These are phyloP conservation scores for Oropetium thomaeum DNA, from an alignment of 176 grass and related monocot species.

Conservation along the genomic window DNA sequence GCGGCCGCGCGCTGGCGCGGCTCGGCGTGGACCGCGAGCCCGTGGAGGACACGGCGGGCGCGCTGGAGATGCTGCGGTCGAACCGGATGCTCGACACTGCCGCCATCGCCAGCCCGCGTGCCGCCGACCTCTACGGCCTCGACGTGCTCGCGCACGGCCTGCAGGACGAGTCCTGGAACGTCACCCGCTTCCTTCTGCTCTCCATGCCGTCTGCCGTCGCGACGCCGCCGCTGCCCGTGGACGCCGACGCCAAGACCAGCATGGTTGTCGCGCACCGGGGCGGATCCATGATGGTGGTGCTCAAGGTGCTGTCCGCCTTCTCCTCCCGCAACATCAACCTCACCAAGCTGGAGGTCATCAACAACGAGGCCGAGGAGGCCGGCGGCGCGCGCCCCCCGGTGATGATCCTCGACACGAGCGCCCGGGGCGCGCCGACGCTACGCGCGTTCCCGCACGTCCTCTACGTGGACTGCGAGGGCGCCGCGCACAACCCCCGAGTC, in stretches of 20 bases:
- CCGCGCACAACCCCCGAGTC: constrained; percentile 57
- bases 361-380: constrained; percentile 35
- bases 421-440: constrained; percentile 53
- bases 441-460: constrained; percentile 88
- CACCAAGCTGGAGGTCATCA: constrained; percentile 89
- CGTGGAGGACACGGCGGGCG: constrained; percentile 93
- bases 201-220: constrained; percentile 41
- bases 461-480: constrained; percentile 93
- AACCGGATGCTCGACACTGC: constrained; percentile 71
- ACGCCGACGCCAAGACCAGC: constrained; percentile 61
- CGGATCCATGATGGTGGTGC: constrained; percentile 76
- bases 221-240: neutral
- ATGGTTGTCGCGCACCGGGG: constrained; percentile 88
- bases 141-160: constrained; percentile 82
- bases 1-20: constrained; percentile 71
- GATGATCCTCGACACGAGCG: constrained; percentile 79
- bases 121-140: constrained; percentile 71
- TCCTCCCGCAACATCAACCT: constrained; percentile 73
- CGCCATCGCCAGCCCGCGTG: constrained; percentile 84
- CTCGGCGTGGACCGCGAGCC: constrained; percentile 71
- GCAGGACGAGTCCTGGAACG: constrained; percentile 95
- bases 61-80: constrained; percentile 84
- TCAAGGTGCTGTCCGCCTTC: constrained; percentile 95
- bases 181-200: constrained; percentile 83
- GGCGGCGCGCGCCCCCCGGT: constrained; percentile 40